These are phyloP conservation scores for Rubia peregrina DNA, from an alignment of 305 asterid genomes.

Conservation along the genomic window DNA sequence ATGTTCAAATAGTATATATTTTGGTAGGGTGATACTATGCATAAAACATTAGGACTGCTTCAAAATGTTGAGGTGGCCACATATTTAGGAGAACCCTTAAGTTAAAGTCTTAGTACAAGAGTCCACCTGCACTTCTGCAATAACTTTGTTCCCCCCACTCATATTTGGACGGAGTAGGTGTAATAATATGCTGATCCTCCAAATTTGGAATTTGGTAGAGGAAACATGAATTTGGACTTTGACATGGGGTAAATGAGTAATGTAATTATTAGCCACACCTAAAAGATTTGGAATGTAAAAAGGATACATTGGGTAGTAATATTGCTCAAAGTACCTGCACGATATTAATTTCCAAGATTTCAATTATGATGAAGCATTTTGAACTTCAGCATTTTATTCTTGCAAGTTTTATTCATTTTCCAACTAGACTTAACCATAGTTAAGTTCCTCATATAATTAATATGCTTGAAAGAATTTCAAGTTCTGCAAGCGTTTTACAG, in stretches of 20 bases:
- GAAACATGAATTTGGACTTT: not conserved
- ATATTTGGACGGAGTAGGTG: too few relatives aligned
- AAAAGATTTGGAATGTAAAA: not conserved
- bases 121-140: not conserved
- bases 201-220: not conserved
- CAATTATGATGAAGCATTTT: not conserved
- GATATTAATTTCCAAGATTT: not conserved
- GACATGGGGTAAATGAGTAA: conserved; percentile 2
- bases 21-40: not conserved
- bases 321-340: not conserved
- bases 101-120: not conserved
- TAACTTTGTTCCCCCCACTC: not conserved
- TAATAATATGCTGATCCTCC: not conserved
- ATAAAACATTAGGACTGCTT: not conserved
- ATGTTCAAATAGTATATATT: not conserved
- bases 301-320: not conserved
- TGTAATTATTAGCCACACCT: not conserved
- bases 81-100: not conserved
- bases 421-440: too few relatives aligned
- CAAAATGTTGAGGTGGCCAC: not conserved
- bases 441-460: not conserved
- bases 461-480: not conserved
- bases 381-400: not conserved
- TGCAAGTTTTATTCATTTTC: too few relatives aligned
- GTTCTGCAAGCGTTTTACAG: not conserved